Base-by-base conservation (phyloP, 768 basidiomycete genomes). In the Leucogyrophana mollusca region DNA sequence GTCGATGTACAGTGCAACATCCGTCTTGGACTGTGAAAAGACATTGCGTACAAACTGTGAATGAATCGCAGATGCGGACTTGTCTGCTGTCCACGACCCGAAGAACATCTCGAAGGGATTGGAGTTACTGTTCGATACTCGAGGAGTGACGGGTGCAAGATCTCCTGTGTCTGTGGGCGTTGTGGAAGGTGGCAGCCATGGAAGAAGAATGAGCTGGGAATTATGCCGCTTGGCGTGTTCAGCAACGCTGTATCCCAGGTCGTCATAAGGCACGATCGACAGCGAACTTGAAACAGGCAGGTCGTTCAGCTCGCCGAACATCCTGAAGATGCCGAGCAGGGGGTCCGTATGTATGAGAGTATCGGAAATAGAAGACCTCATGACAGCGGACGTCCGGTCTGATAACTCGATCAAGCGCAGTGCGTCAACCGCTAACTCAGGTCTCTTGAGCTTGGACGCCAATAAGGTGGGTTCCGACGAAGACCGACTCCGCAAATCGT, bases 1-100 rank as follows among this genome's bases (percentile, higher is more conserved):
- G 56, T 93, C 89, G 35, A 94, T 76, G 59, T 83, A 89, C 10
- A 95, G 70, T 11, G 82, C 89, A 24, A 92, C 85, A 57, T 95
- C 87, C 18, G 70, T 79, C 50, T 57, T 61, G 69, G 2, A 45
- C 27, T 82, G 79, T 4, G 78, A 69, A 55, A 94, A 92, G 9
- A 93, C 80, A 6, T 77, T 72, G 3, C 91, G 79, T 14, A 92
- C 78, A 55, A 94, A 92, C 36, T 85, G 80, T 3, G 90, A 83
- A 58, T 94, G 89, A 16, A 80, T 68, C 2, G 75, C 63, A 2
- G 78, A 74, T 0, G 76, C 65, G 2, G 77, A 70, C 47, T 63
- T 67, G 40, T 73, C 71, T n/a, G 60, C 48, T 16, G 51, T 46
- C 14, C 56, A 40, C 22, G 55, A 50, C 9, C 65, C 63, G 34